Percentiles rank a stretch among this genome's conserved stretches.
Conservation (phyloP, 2,329 filamentous ascomycete genomes). For the Taxawa tesnikishii region DNA sequence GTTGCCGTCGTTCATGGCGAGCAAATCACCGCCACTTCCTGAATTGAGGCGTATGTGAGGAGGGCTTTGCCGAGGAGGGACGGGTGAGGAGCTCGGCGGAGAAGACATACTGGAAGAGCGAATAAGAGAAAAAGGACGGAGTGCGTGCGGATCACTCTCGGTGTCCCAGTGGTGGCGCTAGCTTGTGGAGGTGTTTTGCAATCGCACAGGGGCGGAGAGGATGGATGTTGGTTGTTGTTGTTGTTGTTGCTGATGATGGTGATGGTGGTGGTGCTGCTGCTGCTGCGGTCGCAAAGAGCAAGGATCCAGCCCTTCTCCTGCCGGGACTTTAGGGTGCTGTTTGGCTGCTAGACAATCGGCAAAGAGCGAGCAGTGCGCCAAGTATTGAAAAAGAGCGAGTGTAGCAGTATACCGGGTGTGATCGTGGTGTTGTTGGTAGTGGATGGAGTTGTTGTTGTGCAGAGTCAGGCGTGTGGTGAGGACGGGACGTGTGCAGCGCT, state of each 20-base stretch:
- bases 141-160: not conserved
- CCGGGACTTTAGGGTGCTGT: not conserved
- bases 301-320: not conserved
- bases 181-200: not conserved
- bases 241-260: too few relatives aligned
- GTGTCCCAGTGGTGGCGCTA: not conserved
- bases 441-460: too few relatives aligned
- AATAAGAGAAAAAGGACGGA: not conserved
- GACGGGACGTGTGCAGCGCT: too few relatives aligned
- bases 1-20: conserved; percentile 24
- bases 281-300: not conserved
- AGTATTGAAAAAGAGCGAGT: too few relatives aligned
- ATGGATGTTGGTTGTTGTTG: conserved; percentile 1
- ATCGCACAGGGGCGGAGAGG: not conserved
- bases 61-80: conserved; percentile 19
- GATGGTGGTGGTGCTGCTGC: not conserved
- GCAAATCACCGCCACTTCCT: conserved; percentile 41
- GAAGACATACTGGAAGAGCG: conserved; percentile 6
- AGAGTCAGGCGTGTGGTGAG: too few relatives aligned
- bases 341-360: not conserved
- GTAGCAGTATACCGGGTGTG: too few relatives aligned
- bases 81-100: conserved; percentile 7
- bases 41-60: conserved; percentile 56
- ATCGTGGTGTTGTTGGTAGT: too few relatives aligned
- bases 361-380: too few relatives aligned